Percentiles rank a stretch among this genome's conserved stretches.
Evolutionary conservation across 768 basidiomycete genomes (phyloP).

Genomic region (Mycena venus): DNA sequence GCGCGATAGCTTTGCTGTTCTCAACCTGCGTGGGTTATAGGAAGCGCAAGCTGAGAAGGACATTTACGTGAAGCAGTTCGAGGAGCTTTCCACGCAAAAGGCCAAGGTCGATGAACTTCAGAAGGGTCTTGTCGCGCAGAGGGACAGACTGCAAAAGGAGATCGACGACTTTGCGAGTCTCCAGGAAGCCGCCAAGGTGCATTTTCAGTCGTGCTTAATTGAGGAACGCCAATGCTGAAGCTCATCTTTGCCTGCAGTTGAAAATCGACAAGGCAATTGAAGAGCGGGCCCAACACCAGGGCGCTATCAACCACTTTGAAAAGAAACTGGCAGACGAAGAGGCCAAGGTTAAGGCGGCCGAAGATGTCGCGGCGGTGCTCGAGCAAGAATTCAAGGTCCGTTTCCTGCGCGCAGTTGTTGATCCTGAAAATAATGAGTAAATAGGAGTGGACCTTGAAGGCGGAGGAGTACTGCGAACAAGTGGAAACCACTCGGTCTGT

Average conservation of each 20-base stretch:
- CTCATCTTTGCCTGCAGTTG: conserved; percentile 49
- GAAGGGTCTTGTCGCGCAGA: conserved; percentile 54
- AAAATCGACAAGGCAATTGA: conserved; percentile 64
- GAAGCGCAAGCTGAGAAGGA: conserved; percentile 69
- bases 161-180: conserved; percentile 66
- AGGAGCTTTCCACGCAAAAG: conserved; percentile 59
- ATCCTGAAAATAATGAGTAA: not conserved
- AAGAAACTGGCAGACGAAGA: conserved; percentile 67
- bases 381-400: conserved; percentile 75
- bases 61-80: conserved; percentile 61
- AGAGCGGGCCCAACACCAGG: conserved; percentile 65
- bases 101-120: conserved; percentile 62
- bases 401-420: not conserved
- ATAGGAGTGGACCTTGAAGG: conserved; percentile 77
- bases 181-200: conserved; percentile 59
- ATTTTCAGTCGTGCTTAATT: conserved; percentile 29
- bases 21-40: conserved; percentile 47
- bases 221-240: not conserved
- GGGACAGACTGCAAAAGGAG: conserved; percentile 60
- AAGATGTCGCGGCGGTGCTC: conserved; percentile 63
- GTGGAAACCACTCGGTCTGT: conserved; percentile 70
- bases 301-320: conserved; percentile 59
- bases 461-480: conserved; percentile 71
- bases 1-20: not conserved
- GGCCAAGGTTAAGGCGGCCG: conserved; percentile 56